phyloP scores from a whole-genome alignment of 805 yeast species.

The Metschnikowia corniflorae region DNA sequence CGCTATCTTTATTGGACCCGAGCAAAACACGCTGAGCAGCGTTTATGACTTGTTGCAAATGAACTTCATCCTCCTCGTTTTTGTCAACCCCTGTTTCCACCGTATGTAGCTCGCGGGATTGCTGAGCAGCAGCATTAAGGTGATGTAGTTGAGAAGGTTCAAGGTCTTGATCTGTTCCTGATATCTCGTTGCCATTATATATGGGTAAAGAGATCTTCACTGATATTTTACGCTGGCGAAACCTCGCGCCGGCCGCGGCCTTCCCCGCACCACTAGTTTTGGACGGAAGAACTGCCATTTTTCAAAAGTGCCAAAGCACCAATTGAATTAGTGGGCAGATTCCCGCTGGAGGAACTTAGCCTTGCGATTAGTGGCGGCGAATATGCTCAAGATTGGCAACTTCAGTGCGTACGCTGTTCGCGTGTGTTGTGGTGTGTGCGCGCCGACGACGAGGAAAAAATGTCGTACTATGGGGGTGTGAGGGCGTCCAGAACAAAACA shows the following conservation, averaged over 20 bases:
- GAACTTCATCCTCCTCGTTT: slow-evolving; percentile 95
- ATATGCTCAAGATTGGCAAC: too few relatives aligned
- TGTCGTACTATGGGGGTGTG: slow-evolving; percentile 18
- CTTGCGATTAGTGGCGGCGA: too few relatives aligned
- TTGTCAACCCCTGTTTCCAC: slow-evolving; percentile 98
- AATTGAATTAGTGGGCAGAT: slow-evolving; percentile 1
- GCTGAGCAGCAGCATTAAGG: slow-evolving; percentile 46
- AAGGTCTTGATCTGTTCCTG: slow-evolving; percentile 59
- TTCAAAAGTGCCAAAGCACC: slow-evolving; percentile 16
- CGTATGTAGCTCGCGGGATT: slow-evolving; percentile 82
- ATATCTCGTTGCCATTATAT: slow-evolving; percentile 72
- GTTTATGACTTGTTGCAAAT: slow-evolving; percentile 85
- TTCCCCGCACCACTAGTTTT: slow-evolving; percentile 32
- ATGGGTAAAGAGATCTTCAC: slow-evolving; percentile 84
- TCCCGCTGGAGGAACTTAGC: neutral
- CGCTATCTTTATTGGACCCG: slow-evolving; percentile 32
- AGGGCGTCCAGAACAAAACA: slow-evolving; percentile 13
- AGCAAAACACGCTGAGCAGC: slow-evolving; percentile 66
- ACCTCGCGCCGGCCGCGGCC: slow-evolving; percentile 57
- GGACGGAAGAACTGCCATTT: slow-evolving; percentile 41
- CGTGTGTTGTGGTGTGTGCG: slow-evolving; percentile 7
- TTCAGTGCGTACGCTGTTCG: slow-evolving; percentile 1
- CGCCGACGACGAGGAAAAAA: slow-evolving; percentile 16
- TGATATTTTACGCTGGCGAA: slow-evolving; percentile 91
- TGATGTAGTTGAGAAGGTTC: slow-evolving; percentile 44